phyloP scores from a whole-genome alignment of 2,329 filamentous ascomycete species.

The Parascedosporium putredinis region DNA sequence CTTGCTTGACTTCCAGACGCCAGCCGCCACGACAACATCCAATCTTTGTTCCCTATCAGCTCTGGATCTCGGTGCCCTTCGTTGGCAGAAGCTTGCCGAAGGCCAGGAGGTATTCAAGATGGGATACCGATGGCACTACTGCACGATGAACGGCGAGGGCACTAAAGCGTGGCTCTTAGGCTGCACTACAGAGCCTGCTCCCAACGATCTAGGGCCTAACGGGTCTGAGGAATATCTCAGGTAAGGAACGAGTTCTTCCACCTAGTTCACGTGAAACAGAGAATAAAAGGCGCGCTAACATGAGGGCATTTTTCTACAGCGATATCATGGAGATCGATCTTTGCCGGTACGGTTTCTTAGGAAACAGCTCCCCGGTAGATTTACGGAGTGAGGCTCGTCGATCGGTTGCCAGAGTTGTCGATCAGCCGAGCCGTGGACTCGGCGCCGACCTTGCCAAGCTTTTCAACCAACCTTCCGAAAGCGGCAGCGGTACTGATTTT shows the following conservation, averaged over 20 bases:
- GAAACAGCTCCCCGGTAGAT: slow-evolving; percentile 58
- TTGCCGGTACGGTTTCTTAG: slow-evolving; percentile 79
- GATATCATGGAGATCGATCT: slow-evolving; percentile 93
- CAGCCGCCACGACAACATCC: slow-evolving; percentile 74
- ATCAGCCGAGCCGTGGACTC: slow-evolving; percentile 55
- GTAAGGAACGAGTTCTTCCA: slow-evolving; percentile 18
- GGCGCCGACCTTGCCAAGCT: slow-evolving; percentile 77
- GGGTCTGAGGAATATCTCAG: slow-evolving; percentile 81
- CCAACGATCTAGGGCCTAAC: slow-evolving; percentile 55
- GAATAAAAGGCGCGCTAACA: no score
- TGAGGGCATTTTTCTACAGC: no score
- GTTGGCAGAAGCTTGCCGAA: slow-evolving; percentile 92
- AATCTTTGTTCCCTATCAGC: slow-evolving; percentile 86
- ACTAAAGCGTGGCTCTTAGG: slow-evolving; percentile 97
- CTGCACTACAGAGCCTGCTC: slow-evolving; percentile 63
- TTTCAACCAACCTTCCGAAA: slow-evolving; percentile 78
- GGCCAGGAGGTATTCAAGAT: slow-evolving; percentile 86
- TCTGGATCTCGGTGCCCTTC: slow-evolving; percentile 72
- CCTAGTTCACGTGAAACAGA: not conserved
- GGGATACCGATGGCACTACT: slow-evolving; percentile 97
- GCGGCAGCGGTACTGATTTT: slow-evolving; percentile 82
- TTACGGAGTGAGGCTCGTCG: slow-evolving; percentile 38
- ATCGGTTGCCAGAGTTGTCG: slow-evolving; percentile 33
- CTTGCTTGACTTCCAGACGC: slow-evolving; percentile 87
- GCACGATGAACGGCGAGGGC: slow-evolving; percentile 87